Percentiles rank a stretch among this genome's conserved stretches.
phyloP scores from a whole-genome alignment of 1,284 basidiomycete genomes.

The Clitocybe nebularis region DNA sequence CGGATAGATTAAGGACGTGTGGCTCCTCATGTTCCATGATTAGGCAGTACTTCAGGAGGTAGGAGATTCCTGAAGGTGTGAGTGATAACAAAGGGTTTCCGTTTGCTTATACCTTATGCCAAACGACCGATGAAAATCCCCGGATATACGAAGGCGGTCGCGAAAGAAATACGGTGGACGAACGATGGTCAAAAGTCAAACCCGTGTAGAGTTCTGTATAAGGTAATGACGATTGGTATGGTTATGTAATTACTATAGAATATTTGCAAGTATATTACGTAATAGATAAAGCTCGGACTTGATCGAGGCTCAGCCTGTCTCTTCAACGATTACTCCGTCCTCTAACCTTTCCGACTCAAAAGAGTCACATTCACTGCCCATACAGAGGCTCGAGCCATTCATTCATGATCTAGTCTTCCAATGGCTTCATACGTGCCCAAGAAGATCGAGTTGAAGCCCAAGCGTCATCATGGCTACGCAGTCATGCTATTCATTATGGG shows the following conservation, averaged over 20 bases:
- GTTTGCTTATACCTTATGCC: background rate
- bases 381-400: background rate
- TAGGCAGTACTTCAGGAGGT: conserved; percentile 7
- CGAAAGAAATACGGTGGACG: too few species aligned
- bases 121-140: background rate
- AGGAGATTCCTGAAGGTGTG: conserved; percentile 17
- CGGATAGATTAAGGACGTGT: conserved; percentile 67
- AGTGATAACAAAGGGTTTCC: conserved; percentile 3
- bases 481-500: conserved; percentile 82
- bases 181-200: too few species aligned
- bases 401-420: conserved; percentile 17
- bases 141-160: too few species aligned
- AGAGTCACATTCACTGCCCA: background rate
- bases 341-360: background rate
- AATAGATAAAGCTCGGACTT: too few species aligned
- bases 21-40: conserved; percentile 58
- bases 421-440: conserved; percentile 35
- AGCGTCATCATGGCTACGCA: conserved; percentile 78
- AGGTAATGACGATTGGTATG: too few species aligned
- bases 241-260: too few species aligned
- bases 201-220: too few species aligned
- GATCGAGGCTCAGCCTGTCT: background rate
- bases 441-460: conserved; percentile 66
- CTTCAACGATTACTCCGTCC: conserved; percentile 4
- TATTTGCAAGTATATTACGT: too few species aligned